phyloP scores from a whole-genome alignment of 768 basidiomycete genomes.

The Serpula lacrymans region DNA sequence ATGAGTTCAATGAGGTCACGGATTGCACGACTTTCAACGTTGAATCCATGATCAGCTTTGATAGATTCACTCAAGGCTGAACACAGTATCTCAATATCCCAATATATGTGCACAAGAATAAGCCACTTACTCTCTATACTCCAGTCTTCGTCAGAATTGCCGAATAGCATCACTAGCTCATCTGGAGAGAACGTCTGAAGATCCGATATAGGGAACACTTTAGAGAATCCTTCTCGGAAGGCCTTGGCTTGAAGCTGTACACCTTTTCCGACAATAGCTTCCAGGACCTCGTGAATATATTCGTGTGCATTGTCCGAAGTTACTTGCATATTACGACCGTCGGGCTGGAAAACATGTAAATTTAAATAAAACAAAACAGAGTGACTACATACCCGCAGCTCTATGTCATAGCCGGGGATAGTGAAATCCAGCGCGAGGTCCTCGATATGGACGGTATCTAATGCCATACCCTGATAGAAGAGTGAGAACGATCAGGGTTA shows the following conservation, averaged over 20 bases:
- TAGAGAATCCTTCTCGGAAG: conserved; percentile 92
- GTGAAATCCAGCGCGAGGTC: conserved; percentile 96
- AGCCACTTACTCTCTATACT: conserved; percentile 71
- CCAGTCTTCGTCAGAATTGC: conserved; percentile 99
- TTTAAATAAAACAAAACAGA: not conserved
- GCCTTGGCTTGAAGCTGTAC: conserved; percentile 78
- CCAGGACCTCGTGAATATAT: conserved; percentile 83
- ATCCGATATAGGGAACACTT: conserved; percentile 92
- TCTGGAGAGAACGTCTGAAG: conserved; percentile 90
- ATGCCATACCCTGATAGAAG: conserved; percentile 51
- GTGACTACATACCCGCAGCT: conserved; percentile 72
- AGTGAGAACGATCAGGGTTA: conserved; percentile 41
- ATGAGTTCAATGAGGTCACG: conserved; percentile 85
- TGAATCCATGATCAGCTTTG: conserved; percentile 98
- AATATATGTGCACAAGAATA: conserved; percentile 1
- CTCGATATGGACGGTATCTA: conserved; percentile 67
- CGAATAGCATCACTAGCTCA: conserved; percentile 94
- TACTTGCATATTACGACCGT: conserved; percentile 78
- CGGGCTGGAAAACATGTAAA: conserved; percentile 45
- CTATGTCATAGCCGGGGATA: conserved; percentile 92
- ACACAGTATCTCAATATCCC: conserved; percentile 4
- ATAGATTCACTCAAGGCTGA: conserved; percentile 83
- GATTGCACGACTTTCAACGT: conserved; percentile 90
- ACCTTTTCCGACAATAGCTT: conserved; percentile 84
- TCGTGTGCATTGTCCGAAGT: conserved; percentile 85